phyloP scores from a whole-genome alignment of 495 filamentous ascomycete species.

The Xylaria acuta region DNA sequence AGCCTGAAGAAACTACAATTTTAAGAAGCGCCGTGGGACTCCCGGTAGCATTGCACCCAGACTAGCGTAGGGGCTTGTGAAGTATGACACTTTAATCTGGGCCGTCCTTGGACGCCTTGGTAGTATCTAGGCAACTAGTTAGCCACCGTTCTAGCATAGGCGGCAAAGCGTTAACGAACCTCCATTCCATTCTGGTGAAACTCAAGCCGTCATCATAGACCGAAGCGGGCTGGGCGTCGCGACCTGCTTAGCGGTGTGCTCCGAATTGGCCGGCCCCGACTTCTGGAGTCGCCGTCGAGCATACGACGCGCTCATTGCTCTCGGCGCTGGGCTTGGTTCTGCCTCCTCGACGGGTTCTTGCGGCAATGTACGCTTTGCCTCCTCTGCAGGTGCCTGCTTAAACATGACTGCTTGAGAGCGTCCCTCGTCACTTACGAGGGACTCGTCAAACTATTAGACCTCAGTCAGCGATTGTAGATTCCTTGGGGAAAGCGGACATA shows the following conservation, averaged over 20 bases:
- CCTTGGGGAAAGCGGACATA: neutral
- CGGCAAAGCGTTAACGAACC: constrained; percentile 25
- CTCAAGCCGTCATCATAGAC: constrained; percentile 65
- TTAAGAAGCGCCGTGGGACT: neutral
- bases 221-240: constrained; percentile 64
- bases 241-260: constrained; percentile 48
- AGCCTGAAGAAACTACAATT: constrained; percentile 24
- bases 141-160: constrained; percentile 23
- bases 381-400: constrained; percentile 50
- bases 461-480: constrained; percentile 34
- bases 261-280: constrained; percentile 48
- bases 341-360: constrained; percentile 47
- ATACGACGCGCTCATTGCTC: constrained; percentile 39
- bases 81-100: constrained; percentile 3
- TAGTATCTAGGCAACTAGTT: constrained; percentile 34
- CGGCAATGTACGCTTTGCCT: constrained; percentile 45
- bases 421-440: constrained; percentile 91
- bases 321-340: constrained; percentile 48
- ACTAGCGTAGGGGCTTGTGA: neutral
- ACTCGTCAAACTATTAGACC: constrained; percentile 79
- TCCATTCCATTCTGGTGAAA: constrained; percentile 40
- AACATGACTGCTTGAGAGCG: constrained; percentile 72
- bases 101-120: constrained; percentile 20
- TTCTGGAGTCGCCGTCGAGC: constrained; percentile 41
- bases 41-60: neutral